Conservation (phyloP, 1,284 basidiomycete genomes). For the Irpex rosettiformis region DNA sequence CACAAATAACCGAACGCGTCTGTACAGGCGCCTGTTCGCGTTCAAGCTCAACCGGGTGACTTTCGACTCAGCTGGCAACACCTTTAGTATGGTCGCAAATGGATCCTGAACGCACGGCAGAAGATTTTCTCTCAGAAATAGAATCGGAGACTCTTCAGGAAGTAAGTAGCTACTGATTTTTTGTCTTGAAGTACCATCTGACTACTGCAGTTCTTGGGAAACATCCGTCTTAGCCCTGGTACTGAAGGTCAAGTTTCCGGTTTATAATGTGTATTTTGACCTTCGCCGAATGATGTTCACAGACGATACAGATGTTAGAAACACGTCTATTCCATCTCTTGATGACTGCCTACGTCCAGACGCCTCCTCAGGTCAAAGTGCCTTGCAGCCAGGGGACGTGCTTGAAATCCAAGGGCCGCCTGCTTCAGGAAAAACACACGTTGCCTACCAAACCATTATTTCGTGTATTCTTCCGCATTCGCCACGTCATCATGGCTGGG, state of each 20-base stretch:
- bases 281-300: background rate
- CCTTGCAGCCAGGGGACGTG: constrained; percentile 44
- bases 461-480: constrained; percentile 52
- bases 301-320: background rate
- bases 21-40: too few species aligned
- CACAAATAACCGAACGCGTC: background rate
- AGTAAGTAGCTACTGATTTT: constrained; percentile 29
- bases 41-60: too few species aligned
- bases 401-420: constrained; percentile 75
- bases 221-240: background rate
- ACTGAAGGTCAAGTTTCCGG: constrained; percentile 7
- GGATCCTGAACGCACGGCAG: constrained; percentile 6
- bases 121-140: constrained; percentile 21
- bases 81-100: too few species aligned
- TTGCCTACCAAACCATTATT: constrained; percentile 64
- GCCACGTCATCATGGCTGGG: constrained; percentile 44
- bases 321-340: background rate
- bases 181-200: background rate
- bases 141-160: constrained; percentile 43
- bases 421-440: constrained; percentile 69
- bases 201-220: constrained; percentile 6
- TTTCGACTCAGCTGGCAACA: too few species aligned
- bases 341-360: constrained; percentile 29
- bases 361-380: constrained; percentile 14
- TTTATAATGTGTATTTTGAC: background rate